A percentile compares a stretch with the other conserved stretches of the same genome.
Evolutionary conservation across 2,329 filamentous ascomycete genomes (phyloP).

Genomic region (Colletotrichum sojae): DNA sequence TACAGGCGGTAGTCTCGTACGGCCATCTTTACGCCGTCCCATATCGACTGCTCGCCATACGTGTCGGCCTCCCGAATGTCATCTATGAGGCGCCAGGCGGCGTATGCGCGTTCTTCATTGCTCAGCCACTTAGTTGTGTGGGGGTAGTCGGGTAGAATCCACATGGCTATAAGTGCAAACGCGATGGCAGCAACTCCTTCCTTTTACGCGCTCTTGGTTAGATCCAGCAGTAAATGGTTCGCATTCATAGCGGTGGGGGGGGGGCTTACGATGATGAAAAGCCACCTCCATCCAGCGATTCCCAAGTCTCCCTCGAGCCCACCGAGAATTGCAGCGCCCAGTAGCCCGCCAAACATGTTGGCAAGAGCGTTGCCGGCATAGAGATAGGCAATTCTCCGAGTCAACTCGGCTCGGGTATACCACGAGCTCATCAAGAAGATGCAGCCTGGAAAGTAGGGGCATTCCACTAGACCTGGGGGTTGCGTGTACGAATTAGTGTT

Average conservation of each 20-base stretch:
- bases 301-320: constrained; percentile 50
- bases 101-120: constrained; percentile 66
- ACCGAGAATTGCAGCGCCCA: constrained; percentile 64
- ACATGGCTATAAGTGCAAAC: constrained; percentile 50
- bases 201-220: constrained; percentile 35
- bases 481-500: too few relatives aligned
- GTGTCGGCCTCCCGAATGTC: constrained; percentile 64
- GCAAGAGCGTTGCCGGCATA: constrained; percentile 63
- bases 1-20: constrained; percentile 66
- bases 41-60: constrained; percentile 53
- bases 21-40: constrained; percentile 62
- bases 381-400: constrained; percentile 61
- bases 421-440: constrained; percentile 63
- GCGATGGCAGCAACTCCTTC: constrained; percentile 58
- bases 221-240: neutral
- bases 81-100: constrained; percentile 64
- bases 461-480: constrained; percentile 54
- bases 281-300: constrained; percentile 47
- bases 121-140: constrained; percentile 66
- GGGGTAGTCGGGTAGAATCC: constrained; percentile 67
- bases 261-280: constrained; percentile 47
- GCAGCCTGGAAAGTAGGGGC: constrained; percentile 65
- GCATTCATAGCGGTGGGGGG: neutral
- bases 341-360: constrained; percentile 65
- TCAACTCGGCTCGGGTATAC: constrained; percentile 60